phyloP scores from a whole-genome alignment of 257 asterid species.

The Parsonsia alboflavescens region DNA sequence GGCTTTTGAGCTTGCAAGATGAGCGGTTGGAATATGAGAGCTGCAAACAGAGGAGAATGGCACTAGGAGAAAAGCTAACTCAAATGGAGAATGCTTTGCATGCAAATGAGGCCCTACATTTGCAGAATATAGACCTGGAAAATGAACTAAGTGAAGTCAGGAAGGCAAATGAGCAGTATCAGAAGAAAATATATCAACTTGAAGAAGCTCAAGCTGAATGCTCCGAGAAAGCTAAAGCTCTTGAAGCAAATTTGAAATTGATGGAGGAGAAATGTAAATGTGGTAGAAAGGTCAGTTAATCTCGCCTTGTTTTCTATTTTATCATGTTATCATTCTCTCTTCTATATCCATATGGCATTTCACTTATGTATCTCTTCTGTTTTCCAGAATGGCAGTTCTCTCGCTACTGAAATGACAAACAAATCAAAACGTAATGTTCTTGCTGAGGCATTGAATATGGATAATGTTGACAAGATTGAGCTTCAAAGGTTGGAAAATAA shows the following conservation, averaged over 20 bases:
- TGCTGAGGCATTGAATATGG: constrained; percentile 32
- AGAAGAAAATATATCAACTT: constrained; percentile 47
- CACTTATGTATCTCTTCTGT: neutral
- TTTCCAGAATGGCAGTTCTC: constrained; percentile 20
- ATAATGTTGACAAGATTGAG: constrained; percentile 32
- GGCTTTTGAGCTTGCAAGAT: constrained; percentile 35
- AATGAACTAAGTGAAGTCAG: constrained; percentile 39
- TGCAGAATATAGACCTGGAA: constrained; percentile 38
- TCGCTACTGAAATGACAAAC: constrained; percentile 17
- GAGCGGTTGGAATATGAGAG: constrained; percentile 46
- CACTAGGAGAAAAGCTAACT: constrained; percentile 48
- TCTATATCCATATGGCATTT: neutral
- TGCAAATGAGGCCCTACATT: constrained; percentile 34
- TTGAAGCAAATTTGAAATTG: constrained; percentile 45
- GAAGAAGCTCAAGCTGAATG: constrained; percentile 57
- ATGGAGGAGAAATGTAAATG: constrained; percentile 32
- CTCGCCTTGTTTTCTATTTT: neutral
- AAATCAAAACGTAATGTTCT: constrained; percentile 18
- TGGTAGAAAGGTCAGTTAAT: constrained; percentile 40
- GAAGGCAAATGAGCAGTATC: constrained; percentile 42
- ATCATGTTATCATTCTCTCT: neutral
- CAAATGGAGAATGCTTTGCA: constrained; percentile 45
- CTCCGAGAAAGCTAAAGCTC: constrained; percentile 48
- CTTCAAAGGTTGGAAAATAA: constrained; percentile 37
- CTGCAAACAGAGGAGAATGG: constrained; percentile 40